A percentile compares a stretch with the other conserved stretches of the same genome.
Evolutionary conservation across 108 stramenopile species (phyloP).

Genomic region (Cyclotella baltica): DNA sequence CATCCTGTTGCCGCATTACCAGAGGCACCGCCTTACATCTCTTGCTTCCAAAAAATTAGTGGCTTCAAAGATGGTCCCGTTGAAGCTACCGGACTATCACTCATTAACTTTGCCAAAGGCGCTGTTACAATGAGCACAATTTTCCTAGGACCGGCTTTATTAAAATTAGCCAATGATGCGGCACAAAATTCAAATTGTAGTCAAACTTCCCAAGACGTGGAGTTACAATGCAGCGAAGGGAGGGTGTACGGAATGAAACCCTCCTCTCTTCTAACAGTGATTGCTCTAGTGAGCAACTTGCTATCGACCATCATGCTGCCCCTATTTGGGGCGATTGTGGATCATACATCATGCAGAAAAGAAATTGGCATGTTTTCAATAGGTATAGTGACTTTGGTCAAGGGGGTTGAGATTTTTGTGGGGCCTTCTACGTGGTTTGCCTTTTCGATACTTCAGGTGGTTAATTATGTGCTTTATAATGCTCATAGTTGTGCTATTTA

Average conservation of each 20-base stretch:
- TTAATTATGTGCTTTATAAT: constrained; percentile 31
- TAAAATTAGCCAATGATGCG: constrained; percentile 57
- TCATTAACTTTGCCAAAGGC: constrained; percentile 56
- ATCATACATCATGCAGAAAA: constrained; percentile 36
- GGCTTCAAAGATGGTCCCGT: constrained; percentile 39
- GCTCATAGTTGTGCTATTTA: constrained; percentile 30
- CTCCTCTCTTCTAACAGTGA: constrained; percentile 34
- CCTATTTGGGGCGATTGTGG: constrained; percentile 37
- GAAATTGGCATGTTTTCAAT: constrained; percentile 30
- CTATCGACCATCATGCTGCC: constrained; percentile 22
- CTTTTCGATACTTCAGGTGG: constrained; percentile 30
- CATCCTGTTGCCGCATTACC: no score
- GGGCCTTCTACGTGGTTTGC: constrained; percentile 23
- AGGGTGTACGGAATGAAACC: constrained; percentile 46
- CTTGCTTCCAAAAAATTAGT: constrained; percentile 7
- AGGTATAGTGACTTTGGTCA: constrained; percentile 17
- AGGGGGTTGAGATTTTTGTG: constrained; percentile 35
- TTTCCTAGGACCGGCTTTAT: constrained; percentile 66
- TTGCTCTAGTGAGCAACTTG: constrained; percentile 30
- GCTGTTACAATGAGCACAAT: constrained; percentile 56
- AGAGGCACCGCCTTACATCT: constrained; percentile 9
- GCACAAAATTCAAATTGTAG: constrained; percentile 11
- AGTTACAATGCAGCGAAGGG: constrained; percentile 16
- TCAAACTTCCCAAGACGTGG: not conserved
- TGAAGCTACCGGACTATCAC: constrained; percentile 62